These are phyloP conservation scores for Rickenella mellea DNA, from an alignment of 768 basidiomycete species.

Conservation along the genomic window DNA sequence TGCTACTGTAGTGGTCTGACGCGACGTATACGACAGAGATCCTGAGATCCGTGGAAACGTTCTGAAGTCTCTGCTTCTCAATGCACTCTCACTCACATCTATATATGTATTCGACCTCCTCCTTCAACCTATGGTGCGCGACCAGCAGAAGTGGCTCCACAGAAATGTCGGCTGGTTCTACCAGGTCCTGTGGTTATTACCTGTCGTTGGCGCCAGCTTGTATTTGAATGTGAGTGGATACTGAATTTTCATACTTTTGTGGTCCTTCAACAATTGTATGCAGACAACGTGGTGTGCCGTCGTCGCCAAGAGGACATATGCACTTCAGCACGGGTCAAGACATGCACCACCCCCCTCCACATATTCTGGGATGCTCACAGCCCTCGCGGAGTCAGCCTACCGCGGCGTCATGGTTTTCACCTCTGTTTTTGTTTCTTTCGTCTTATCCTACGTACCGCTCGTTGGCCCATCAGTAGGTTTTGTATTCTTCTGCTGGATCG, in stretches of 20 bases:
- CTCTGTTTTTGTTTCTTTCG: conserved; percentile 59
- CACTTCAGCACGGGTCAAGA: conserved; percentile 60
- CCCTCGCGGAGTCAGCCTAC: conserved; percentile 74
- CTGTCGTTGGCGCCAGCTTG: conserved; percentile 64
- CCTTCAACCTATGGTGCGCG: conserved; percentile 55
- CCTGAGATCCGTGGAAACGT: conserved; percentile 65
- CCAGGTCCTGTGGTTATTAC: conserved; percentile 70
- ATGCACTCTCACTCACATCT: conserved; percentile 58
- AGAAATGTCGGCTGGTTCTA: conserved; percentile 70
- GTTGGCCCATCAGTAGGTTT: conserved; percentile 55
- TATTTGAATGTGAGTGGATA: conserved; percentile 65
- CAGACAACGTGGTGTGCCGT: conserved; percentile 72
- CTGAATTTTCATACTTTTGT: not conserved
- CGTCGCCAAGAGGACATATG: conserved; percentile 67
- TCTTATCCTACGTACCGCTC: conserved; percentile 53
- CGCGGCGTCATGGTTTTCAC: conserved; percentile 75
- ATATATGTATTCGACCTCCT: conserved; percentile 71
- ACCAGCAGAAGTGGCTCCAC: conserved; percentile 57
- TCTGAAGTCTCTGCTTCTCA: conserved; percentile 67
- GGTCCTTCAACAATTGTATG: conserved; percentile 5
- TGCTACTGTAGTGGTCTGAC: too few species aligned
- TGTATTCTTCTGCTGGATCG: conserved; percentile 76
- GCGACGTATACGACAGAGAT: too few species aligned
- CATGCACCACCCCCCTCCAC: conserved; percentile 42
- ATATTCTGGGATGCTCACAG: conserved; percentile 62